Evolutionary conservation across 306 rosid genomes (phyloP).

Genomic region (Astragalus membranaceus): DNA sequence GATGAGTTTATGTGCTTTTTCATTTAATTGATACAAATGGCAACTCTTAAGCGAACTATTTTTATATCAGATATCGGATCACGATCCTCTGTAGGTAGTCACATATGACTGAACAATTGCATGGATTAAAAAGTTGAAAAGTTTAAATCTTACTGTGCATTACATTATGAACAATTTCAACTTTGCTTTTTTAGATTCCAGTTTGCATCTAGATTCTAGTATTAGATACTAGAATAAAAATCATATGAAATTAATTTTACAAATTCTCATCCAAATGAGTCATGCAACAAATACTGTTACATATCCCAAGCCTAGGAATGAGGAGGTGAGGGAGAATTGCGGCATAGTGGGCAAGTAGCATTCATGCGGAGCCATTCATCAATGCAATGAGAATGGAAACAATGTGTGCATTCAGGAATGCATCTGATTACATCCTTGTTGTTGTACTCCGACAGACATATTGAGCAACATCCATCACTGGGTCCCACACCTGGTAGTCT

Average conservation of each 20-base stretch:
- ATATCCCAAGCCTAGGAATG: too few relatives aligned
- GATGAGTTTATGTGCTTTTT: too few relatives aligned
- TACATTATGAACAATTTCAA: too few relatives aligned
- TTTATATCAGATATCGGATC: too few relatives aligned
- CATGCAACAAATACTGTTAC: neutral
- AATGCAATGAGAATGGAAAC: constrained; percentile 68
- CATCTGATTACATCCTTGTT: constrained; percentile 57
- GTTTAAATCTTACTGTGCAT: too few relatives aligned
- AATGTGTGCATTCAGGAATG: constrained; percentile 68
- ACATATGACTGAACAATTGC: too few relatives aligned
- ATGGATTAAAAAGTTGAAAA: too few relatives aligned
- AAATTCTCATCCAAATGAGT: neutral
- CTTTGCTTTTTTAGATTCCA: too few relatives aligned
- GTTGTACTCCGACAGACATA: constrained; percentile 65
- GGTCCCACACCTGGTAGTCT: constrained; percentile 43
- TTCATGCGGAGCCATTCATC: constrained; percentile 69
- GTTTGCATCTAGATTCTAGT: too few relatives aligned
- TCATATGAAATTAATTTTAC: neutral
- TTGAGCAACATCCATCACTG: constrained; percentile 47
- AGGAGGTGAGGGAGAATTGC: constrained; percentile 49
- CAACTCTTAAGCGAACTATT: neutral
- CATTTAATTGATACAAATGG: neutral
- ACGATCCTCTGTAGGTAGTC: too few relatives aligned
- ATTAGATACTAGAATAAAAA: neutral
- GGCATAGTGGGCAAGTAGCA: constrained; percentile 57